Base-by-base conservation (phyloP, 1,139 yeast genomes). In the Eremothecium cymbalariae region DNA sequence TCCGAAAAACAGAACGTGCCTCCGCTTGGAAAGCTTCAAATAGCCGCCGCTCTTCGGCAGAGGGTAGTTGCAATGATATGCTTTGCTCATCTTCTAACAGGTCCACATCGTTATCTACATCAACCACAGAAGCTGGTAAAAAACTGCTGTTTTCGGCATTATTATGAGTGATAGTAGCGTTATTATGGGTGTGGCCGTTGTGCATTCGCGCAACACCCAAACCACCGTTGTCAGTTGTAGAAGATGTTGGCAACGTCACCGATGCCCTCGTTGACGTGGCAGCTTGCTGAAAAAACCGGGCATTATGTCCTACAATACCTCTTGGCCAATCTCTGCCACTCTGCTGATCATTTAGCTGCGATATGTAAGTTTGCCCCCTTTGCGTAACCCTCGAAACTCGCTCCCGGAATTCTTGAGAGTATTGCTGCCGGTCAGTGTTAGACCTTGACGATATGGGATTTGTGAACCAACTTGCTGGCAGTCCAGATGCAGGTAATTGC, bases 381-480 rank as follows among this genome's bases (percentile, higher is more conserved):
- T 41, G 44, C 32, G 47, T 35, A 20, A 44, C 44, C 32, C 47
- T 39, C 13, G 42, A 37, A 15, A 43, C 41, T 23, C 48, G 37
- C 31, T 43, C 46, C 8, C 48, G 47, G 31, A 42, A 43, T 25
- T 43, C 48, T 24, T 43, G 45, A 21, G 42, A 35, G 6, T 40
- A 18, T 28, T 36, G 30, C 20, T 44, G 47, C 21, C 47, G 34
- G 7, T 40, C 44, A 15, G 36, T 17, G 6, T 37, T 38, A 22
- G 38, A 41, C 12, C 45, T 43, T n/a, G 40, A 25, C 15, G 47
- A 47, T 8, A 38, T 34, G 13, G 41, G 33, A 25, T 35, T 37
- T 4, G 50, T 43, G 20, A 46, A 46, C 48, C 50, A 44, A 31
- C 43, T 37, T 7, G 47, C 50, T 18, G 50, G 48, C 25, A 44